A percentile compares a stretch with the other conserved stretches of the same genome.
Evolutionary conservation across 371 early-diverging fungal species (phyloP).

Genomic region (Mucor saturninus): DNA sequence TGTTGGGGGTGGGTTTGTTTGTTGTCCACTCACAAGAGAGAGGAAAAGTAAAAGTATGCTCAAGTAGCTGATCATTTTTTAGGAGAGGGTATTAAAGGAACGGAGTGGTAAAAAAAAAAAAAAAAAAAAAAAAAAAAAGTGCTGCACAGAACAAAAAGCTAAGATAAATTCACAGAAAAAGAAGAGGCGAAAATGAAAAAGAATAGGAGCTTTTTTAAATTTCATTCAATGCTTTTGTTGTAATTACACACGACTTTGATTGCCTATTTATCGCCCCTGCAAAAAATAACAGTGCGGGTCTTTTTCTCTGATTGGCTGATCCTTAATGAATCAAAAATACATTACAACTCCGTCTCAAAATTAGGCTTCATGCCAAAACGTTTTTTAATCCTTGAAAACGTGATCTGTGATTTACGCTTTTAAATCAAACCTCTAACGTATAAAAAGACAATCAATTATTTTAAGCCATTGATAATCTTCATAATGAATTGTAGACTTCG

Average conservation of each 20-base stretch:
- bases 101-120: conserved; percentile 10
- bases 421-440: no score
- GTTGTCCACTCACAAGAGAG: neutral
- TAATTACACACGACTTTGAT: conserved; percentile 14
- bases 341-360: neutral
- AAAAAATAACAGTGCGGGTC: conserved; percentile 14
- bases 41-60: neutral
- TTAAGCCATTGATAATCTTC: no score
- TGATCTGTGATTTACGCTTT: neutral
- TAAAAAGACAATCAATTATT: no score
- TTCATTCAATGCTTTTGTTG: neutral
- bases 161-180: neutral
- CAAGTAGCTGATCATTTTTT: conserved; percentile 7
- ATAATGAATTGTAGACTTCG: no score
- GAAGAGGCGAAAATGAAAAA: conserved; percentile 3
- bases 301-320: conserved; percentile 13
- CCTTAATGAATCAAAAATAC: conserved; percentile 3
- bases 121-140: no score
- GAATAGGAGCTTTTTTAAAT: conserved; percentile 1
- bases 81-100: conserved; percentile 20
- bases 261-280: conserved; percentile 22
- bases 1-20: neutral
- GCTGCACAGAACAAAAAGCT: neutral
- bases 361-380: conserved; percentile 3
- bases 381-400: conserved; percentile 8